Conservation (phyloP, 345 rosid species). For the Fremontodendron californicum region DNA sequence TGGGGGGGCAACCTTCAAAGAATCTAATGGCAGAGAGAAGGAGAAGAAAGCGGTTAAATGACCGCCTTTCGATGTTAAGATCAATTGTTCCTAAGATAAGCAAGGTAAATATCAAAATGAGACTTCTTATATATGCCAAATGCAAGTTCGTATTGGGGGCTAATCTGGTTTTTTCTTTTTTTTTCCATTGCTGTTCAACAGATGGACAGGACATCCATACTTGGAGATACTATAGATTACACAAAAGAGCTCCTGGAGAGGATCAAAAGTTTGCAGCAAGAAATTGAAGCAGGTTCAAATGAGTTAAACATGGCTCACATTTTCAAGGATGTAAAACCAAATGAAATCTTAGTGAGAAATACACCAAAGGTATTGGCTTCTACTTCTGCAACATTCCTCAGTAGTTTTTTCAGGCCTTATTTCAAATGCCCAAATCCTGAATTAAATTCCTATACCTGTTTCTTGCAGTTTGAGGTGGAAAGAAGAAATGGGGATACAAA, state of each 20-base stretch:
- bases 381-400: neutral
- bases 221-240: slow-evolving; percentile 73
- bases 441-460: neutral
- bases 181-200: slow-evolving; percentile 15
- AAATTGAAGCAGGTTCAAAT: slow-evolving; percentile 34
- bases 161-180: slow-evolving; percentile 7
- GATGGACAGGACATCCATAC: slow-evolving; percentile 76
- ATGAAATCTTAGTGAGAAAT: slow-evolving; percentile 59
- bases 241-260: slow-evolving; percentile 63
- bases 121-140: neutral
- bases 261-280: slow-evolving; percentile 56
- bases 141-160: neutral
- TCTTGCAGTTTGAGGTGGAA: slow-evolving; percentile 69
- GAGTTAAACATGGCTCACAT: slow-evolving; percentile 32
- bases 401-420: neutral
- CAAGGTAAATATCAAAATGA: slow-evolving; percentile 47
- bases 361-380: slow-evolving; percentile 71
- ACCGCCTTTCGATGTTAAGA: slow-evolving; percentile 82
- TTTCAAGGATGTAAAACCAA: slow-evolving; percentile 49
- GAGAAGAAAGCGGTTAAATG: slow-evolving; percentile 76
- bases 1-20: slow-evolving; percentile 91
- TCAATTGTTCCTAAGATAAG: slow-evolving; percentile 96
- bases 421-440: neutral
- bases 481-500: slow-evolving; percentile 52
- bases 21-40: slow-evolving; percentile 91